phyloP scores from a whole-genome alignment of 2,329 filamentous ascomycete species.

The Zasmidium cellare region DNA sequence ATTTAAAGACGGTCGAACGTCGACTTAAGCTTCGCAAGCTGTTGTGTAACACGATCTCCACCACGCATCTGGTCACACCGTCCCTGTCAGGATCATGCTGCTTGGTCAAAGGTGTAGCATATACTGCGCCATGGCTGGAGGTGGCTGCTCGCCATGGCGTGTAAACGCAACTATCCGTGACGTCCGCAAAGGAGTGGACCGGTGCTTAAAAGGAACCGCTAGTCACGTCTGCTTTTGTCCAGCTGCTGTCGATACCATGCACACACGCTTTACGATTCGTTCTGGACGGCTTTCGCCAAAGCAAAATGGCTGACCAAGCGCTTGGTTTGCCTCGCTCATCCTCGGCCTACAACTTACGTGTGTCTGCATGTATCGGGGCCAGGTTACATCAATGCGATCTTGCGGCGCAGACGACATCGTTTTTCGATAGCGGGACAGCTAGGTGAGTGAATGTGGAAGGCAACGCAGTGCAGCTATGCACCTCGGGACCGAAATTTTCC shows the following conservation, averaged over 20 bases:
- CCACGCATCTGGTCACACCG: not conserved
- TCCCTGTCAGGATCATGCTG: not conserved
- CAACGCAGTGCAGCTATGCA: not conserved
- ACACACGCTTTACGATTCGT: not conserved
- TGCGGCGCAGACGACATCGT: not conserved
- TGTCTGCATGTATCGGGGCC: not conserved
- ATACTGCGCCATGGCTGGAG: not conserved
- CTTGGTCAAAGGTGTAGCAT: not conserved
- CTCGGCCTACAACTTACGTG: not conserved
- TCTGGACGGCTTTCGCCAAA: not conserved
- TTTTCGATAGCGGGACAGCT: not conserved
- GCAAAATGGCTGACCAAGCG: not conserved
- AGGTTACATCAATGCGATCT: not conserved
- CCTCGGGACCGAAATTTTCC: not conserved
- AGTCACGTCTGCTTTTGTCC: not conserved
- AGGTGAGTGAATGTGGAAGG: not conserved
- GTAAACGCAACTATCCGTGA: slow-evolving; percentile 4
- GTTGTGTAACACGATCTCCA: slow-evolving; percentile 7
- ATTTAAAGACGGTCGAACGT: not conserved
- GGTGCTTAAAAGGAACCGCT: not conserved
- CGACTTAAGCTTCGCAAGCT: slow-evolving; percentile 2
- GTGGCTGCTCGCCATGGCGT: not conserved
- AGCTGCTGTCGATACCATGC: not conserved
- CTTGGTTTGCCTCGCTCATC: not conserved
- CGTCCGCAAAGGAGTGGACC: not conserved